A percentile compares a stretch with the other conserved stretches of the same genome.
Evolutionary conservation across 306 rosid genomes (phyloP).

Genomic region (Lathyrus tuberosus): DNA sequence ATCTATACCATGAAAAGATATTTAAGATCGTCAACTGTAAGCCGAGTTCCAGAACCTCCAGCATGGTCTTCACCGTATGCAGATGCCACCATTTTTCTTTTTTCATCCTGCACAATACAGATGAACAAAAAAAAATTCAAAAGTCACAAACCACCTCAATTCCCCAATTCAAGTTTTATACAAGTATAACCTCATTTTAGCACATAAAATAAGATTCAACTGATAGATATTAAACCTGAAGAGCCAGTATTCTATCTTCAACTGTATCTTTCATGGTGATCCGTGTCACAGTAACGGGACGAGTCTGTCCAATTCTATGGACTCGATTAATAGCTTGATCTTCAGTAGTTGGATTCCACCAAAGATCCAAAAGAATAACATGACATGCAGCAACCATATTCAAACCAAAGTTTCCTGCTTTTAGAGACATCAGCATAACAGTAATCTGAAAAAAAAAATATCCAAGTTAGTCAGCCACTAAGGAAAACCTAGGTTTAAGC

Average conservation of each 20-base stretch:
- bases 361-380: slow-evolving; percentile 94
- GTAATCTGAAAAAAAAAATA: slow-evolving; percentile 55
- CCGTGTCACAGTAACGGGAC: slow-evolving; percentile 92
- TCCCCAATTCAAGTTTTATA: too few relatives aligned
- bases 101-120: slow-evolving; percentile 74
- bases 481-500: slow-evolving; percentile 35
- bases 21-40: slow-evolving; percentile 91
- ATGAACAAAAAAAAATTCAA: slow-evolving; percentile 12
- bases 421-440: slow-evolving; percentile 96
- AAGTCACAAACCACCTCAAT: slow-evolving; percentile 10
- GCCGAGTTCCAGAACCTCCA: slow-evolving; percentile 73
- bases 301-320: slow-evolving; percentile 97
- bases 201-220: slow-evolving; percentile 24
- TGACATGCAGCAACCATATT: slow-evolving; percentile 98
- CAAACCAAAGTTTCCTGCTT: slow-evolving; percentile 97
- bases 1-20: slow-evolving; percentile 89
- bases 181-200: slow-evolving; percentile 12
- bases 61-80: slow-evolving; percentile 95
- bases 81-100: slow-evolving; percentile 96
- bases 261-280: slow-evolving; percentile 87
- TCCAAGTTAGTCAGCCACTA: slow-evolving; percentile 38
- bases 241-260: slow-evolving; percentile 92
- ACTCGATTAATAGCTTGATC: slow-evolving; percentile 99
- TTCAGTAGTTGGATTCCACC: slow-evolving; percentile 99
- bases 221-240: slow-evolving; percentile 60